phyloP scores from a whole-genome alignment of 805 yeast species.

The Kuraishia borneana region DNA sequence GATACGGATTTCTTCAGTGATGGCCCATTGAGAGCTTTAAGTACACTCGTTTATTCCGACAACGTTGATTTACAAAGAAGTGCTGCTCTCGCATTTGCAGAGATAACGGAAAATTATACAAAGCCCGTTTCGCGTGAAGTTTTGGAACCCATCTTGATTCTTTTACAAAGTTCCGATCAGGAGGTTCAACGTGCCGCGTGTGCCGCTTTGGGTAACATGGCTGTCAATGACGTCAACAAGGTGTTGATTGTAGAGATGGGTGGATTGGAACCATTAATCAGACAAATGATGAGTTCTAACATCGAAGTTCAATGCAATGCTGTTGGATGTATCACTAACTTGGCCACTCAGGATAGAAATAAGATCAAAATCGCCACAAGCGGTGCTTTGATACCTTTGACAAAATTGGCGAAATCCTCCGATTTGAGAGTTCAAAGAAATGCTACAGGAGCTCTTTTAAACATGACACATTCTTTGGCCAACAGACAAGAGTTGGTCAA shows the following conservation, averaged over 20 bases:
- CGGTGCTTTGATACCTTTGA: slow-evolving; percentile 91
- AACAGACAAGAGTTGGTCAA: slow-evolving; percentile 93
- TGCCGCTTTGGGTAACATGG: slow-evolving; percentile 96
- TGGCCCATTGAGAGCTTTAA: slow-evolving; percentile 80
- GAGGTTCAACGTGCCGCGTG: slow-evolving; percentile 98
- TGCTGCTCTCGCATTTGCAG: slow-evolving; percentile 97
- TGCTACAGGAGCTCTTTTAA: slow-evolving; percentile 94
- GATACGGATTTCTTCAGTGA: slow-evolving; percentile 84
- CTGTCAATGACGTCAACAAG: slow-evolving; percentile 93
- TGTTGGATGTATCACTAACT: slow-evolving; percentile 95
- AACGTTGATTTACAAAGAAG: slow-evolving; percentile 91
- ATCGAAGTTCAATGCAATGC: slow-evolving; percentile 99
- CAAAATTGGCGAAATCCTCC: slow-evolving; percentile 86
- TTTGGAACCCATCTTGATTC: slow-evolving; percentile 82
- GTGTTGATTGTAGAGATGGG: slow-evolving; percentile 95
- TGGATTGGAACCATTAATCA: slow-evolving; percentile 88
- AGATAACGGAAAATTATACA: slow-evolving; percentile 93
- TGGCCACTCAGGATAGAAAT: slow-evolving; percentile 96
- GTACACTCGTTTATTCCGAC: slow-evolving; percentile 89
- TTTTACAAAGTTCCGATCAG: slow-evolving; percentile 77
- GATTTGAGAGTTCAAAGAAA: slow-evolving; percentile 96
- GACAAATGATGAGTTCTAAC: slow-evolving; percentile 95
- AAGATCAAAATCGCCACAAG: slow-evolving; percentile 92
- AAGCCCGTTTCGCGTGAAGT: slow-evolving; percentile 86
- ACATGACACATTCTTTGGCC: slow-evolving; percentile 97